Evolutionary conservation across 2,329 filamentous ascomycete species (phyloP).

Genomic region (Pestalotiopsis sp.): DNA sequence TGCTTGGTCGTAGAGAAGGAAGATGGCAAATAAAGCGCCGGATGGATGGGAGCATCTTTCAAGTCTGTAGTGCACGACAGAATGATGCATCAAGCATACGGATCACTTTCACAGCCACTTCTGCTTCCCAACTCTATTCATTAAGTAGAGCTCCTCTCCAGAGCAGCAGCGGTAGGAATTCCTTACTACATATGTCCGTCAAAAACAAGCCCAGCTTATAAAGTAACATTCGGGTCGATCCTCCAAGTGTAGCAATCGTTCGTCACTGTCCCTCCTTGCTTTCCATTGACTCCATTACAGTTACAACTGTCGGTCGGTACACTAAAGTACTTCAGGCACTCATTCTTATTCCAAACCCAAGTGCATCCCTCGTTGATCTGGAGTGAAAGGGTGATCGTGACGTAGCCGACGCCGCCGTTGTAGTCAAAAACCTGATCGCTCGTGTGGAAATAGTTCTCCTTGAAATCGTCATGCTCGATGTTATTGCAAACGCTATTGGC

Average conservation of each 20-base stretch:
- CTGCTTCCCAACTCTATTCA: too few relatives aligned
- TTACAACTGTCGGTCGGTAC: conserved; percentile 26
- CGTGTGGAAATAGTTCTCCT: not conserved
- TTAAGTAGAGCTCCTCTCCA: too few relatives aligned
- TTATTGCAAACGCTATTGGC: conserved; percentile 18
- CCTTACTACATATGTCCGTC: not conserved
- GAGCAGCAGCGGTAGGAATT: not conserved
- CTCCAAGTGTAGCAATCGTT: conserved; percentile 19
- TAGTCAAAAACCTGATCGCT: not conserved
- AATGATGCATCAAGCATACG: too few relatives aligned
- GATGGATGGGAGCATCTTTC: too few relatives aligned
- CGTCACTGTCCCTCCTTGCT: conserved; percentile 24
- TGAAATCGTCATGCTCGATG: conserved; percentile 11
- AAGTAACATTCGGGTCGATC: not conserved
- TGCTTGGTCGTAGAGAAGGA: too few relatives aligned
- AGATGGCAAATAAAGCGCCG: too few relatives aligned
- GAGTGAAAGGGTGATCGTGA: not conserved
- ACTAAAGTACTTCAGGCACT: conserved; percentile 25
- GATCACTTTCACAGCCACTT: too few relatives aligned
- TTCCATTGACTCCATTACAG: conserved; percentile 21
- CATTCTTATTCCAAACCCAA: not conserved
- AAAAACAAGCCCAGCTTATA: not conserved
- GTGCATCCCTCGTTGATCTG: not conserved
- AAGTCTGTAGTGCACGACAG: too few relatives aligned
- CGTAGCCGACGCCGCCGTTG: not conserved